Evolutionary conservation across 2,329 filamentous ascomycete genomes (phyloP).

Genomic region (Cladosporium phlei): DNA sequence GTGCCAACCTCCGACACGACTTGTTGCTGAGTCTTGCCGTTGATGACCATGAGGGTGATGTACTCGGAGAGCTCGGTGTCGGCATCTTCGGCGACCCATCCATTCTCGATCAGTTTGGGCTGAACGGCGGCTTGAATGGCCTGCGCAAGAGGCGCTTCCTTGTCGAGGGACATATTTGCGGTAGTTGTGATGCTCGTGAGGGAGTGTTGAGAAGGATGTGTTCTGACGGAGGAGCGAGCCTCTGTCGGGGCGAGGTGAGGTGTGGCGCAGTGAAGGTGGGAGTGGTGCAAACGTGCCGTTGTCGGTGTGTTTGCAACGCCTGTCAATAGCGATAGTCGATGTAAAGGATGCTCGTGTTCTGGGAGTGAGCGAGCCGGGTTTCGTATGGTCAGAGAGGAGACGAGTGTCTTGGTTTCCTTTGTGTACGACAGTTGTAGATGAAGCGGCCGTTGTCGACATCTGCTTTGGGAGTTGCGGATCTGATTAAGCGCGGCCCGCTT

Average conservation of each 20-base stretch:
- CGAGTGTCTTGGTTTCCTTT: no score
- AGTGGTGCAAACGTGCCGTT: no score
- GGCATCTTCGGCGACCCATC: constrained; percentile 78
- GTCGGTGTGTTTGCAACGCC: no score
- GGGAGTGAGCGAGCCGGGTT: no score
- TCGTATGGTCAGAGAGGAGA: no score
- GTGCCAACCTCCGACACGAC: constrained; percentile 82
- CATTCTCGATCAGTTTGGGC: constrained; percentile 85
- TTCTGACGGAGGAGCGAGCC: constrained; percentile 4
- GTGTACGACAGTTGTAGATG: no score
- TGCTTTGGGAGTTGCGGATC: no score
- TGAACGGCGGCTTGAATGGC: constrained; percentile 78
- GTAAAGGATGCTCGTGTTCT: no score
- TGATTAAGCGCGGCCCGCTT: no score
- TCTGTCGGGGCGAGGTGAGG: constrained; percentile 3
- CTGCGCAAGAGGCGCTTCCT: constrained; percentile 72
- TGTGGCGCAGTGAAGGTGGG: constrained; percentile 7
- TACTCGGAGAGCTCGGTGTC: constrained; percentile 89
- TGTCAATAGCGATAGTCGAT: no score
- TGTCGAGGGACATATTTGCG: constrained; percentile 66
- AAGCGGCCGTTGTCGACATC: no score
- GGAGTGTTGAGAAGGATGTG: neutral
- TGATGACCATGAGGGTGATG: constrained; percentile 93
- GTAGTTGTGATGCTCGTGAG: neutral
- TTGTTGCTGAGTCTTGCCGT: constrained; percentile 86